Percentiles rank a stretch among this genome's conserved stretches.
phyloP scores from a whole-genome alignment of 139 green algal species.

The Axilococcus clingmanii region DNA sequence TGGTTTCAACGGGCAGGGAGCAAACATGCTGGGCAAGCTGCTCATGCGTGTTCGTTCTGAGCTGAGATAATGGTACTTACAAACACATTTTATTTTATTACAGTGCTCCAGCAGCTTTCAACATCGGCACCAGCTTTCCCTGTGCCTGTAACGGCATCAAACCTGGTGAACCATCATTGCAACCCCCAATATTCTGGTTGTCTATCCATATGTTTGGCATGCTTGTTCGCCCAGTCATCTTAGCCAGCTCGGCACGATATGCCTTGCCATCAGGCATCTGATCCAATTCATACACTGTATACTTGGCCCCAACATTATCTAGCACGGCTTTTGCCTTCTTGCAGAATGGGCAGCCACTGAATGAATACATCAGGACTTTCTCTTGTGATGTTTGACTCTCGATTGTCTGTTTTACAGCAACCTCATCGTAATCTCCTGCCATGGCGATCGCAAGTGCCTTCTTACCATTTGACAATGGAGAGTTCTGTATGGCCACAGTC shows the following conservation, averaged over 20 bases:
- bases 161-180: slow-evolving; percentile 61
- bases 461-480: slow-evolving; percentile 30
- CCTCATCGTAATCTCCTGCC: slow-evolving; percentile 39
- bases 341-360: slow-evolving; percentile 37
- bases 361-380: slow-evolving; percentile 22
- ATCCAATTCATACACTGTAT: slow-evolving; percentile 44
- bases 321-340: slow-evolving; percentile 45
- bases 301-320: slow-evolving; percentile 34
- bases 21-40: slow-evolving; percentile 79
- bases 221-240: slow-evolving; percentile 38
- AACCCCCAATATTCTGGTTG: slow-evolving; percentile 38
- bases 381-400: slow-evolving; percentile 22
- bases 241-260: slow-evolving; percentile 25
- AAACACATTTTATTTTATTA: slow-evolving; percentile 13
- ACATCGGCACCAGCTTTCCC: slow-evolving; percentile 48
- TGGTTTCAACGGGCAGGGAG: slow-evolving; percentile 66
- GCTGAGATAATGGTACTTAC: no score
- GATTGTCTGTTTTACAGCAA: slow-evolving; percentile 16
- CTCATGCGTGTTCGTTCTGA: slow-evolving; percentile 76
- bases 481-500: slow-evolving; percentile 28
- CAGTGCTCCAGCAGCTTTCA: slow-evolving; percentile 42
- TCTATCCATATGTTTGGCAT: slow-evolving; percentile 57
- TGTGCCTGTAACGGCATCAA: slow-evolving; percentile 45
- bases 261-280: slow-evolving; percentile 35
- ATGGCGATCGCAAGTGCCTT: slow-evolving; percentile 19